Conservation (phyloP, 2,329 filamentous ascomycete genomes). For the Periconia sp. region DNA sequence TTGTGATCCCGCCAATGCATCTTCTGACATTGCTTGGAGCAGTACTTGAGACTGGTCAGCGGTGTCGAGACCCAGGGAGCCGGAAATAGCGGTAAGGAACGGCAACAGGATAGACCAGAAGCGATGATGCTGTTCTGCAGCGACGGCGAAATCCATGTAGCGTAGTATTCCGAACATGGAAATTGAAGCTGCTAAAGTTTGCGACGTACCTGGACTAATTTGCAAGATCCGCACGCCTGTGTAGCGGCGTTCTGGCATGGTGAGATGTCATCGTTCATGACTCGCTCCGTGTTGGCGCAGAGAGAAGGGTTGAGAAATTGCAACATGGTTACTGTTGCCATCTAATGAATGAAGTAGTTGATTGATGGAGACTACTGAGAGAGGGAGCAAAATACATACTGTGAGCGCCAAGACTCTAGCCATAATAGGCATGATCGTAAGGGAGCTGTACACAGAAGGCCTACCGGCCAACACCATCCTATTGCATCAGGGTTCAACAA, state of each 20-base stretch:
- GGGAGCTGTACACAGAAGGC: no score
- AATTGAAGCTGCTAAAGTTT: no score
- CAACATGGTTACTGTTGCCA: not conserved
- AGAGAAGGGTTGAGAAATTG: slow-evolving; percentile 13
- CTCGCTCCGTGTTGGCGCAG: slow-evolving; percentile 12
- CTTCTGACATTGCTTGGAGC: slow-evolving; percentile 2
- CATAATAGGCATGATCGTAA: no score
- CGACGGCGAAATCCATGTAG: not conserved
- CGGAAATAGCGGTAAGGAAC: not conserved
- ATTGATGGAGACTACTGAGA: no score
- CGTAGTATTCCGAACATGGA: no score
- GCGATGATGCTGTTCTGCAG: not conserved
- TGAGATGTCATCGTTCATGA: slow-evolving; percentile 3
- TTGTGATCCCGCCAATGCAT: slow-evolving; percentile 1
- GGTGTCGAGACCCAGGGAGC: no score
- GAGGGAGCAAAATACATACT: no score
- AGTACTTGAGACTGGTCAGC: no score
- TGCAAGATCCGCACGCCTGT: slow-evolving; percentile 4
- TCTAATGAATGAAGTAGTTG: no score
- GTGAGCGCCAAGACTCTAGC: no score
- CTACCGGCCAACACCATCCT: no score
- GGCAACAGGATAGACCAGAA: not conserved
- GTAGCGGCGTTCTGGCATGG: slow-evolving; percentile 6
- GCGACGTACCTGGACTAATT: slow-evolving; percentile 17
- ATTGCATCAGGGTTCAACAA: no score